These are phyloP conservation scores for Leccinum longicurvipes DNA, from an alignment of 768 basidiomycete species.

Conservation along the genomic window DNA sequence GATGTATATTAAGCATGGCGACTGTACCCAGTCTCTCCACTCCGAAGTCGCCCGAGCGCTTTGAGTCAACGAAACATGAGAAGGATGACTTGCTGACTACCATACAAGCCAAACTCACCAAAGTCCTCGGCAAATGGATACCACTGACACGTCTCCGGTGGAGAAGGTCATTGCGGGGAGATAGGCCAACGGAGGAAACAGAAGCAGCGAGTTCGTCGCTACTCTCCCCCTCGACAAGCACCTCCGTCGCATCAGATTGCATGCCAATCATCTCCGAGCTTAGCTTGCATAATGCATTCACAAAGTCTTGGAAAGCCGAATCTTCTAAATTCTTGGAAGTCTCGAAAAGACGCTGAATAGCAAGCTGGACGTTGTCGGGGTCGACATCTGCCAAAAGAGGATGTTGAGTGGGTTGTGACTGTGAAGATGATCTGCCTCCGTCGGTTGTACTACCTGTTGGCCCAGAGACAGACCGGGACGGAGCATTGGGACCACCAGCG, in stretches of 20 bases:
- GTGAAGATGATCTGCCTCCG: conserved; percentile 16
- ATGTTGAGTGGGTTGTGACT: conserved; percentile 39
- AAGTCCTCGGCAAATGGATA: conserved; percentile 75
- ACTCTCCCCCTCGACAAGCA: conserved; percentile 30
- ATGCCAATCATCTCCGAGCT: conserved; percentile 93
- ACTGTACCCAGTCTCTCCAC: conserved; percentile 82
- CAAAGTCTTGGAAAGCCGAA: conserved; percentile 73
- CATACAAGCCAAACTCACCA: conserved; percentile 47
- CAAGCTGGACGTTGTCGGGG: conserved; percentile 64
- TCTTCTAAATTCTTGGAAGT: conserved; percentile 83
- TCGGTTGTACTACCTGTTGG: conserved; percentile 13
- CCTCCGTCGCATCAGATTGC: conserved; percentile 47
- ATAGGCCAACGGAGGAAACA: conserved; percentile 34
- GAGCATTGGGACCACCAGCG: conserved; percentile 32
- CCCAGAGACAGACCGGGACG: conserved; percentile 40
- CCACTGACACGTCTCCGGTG: conserved; percentile 81
- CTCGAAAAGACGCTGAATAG: conserved; percentile 85
- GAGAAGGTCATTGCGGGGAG: conserved; percentile 40
- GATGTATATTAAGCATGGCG: conserved; percentile 77
- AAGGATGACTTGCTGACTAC: not conserved
- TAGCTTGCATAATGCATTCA: conserved; percentile 73
- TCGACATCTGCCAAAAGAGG: conserved; percentile 72
- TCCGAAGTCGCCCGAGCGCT: conserved; percentile 95
- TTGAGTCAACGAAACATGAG: conserved; percentile 1
- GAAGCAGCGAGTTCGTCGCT: conserved; percentile 34